phyloP scores from a whole-genome alignment of 164 flowering plant species.

The Vitis rupestris region DNA sequence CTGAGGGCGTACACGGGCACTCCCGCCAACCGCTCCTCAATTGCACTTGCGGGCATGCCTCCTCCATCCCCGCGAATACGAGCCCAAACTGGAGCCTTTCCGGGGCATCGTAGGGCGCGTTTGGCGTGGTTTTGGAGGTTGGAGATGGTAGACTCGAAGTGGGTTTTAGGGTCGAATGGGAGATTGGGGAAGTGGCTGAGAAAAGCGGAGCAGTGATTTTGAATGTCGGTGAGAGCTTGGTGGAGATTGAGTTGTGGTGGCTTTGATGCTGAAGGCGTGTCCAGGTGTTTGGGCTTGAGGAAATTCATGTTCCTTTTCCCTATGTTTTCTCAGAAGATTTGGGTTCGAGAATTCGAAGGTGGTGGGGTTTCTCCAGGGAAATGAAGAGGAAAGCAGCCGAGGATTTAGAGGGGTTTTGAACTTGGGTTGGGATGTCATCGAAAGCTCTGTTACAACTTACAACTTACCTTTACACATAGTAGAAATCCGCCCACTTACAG shows the following conservation, averaged over 20 bases:
- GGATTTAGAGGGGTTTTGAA: too few relatives aligned
- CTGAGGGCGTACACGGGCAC: conserved; percentile 78
- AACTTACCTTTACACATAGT: too few relatives aligned
- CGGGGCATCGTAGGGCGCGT: conserved; percentile 14
- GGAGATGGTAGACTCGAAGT: conserved; percentile 23
- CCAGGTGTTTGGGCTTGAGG: not conserved
- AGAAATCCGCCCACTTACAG: too few relatives aligned
- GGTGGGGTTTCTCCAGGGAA: too few relatives aligned
- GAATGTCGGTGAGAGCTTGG: conserved; percentile 33
- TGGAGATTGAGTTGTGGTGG: conserved; percentile 26
- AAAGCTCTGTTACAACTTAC: too few relatives aligned
- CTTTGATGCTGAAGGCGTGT: conserved; percentile 13
- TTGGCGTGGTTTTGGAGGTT: conserved; percentile 30
- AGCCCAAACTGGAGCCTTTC: conserved; percentile 38
- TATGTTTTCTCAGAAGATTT: not conserved
- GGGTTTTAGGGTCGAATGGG: conserved; percentile 28
- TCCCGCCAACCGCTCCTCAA: conserved; percentile 80
- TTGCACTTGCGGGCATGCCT: conserved; percentile 39
- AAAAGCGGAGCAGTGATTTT: conserved; percentile 32
- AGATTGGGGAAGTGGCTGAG: conserved; percentile 31
- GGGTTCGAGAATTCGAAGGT: too few relatives aligned
- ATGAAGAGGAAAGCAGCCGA: too few relatives aligned
- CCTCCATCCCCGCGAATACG: conserved; percentile 13
- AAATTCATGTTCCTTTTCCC: conserved; percentile 6
- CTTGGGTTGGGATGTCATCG: too few relatives aligned